phyloP scores from a whole-genome alignment of 2,329 filamentous ascomycete genomes.

The Fusarium nematophilum region DNA sequence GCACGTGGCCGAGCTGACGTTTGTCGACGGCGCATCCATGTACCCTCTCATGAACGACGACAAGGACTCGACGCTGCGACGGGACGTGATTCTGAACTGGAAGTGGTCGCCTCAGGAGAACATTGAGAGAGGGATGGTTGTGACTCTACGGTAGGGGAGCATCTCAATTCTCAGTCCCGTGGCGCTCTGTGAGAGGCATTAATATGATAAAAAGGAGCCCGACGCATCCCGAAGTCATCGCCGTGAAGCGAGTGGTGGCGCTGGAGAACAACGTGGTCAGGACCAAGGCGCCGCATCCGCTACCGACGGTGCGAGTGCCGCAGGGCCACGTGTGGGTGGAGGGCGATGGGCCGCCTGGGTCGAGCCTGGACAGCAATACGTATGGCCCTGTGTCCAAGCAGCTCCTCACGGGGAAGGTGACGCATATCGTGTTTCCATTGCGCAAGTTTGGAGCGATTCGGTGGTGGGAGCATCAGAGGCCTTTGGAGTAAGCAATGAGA shows the following conservation, averaged over 20 bases:
- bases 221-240: conserved; percentile 72
- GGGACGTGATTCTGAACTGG: conserved; percentile 68
- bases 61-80: conserved; percentile 64
- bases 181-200: background rate
- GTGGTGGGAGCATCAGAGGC: conserved; percentile 65
- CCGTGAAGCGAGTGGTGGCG: conserved; percentile 86
- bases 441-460: conserved; percentile 66
- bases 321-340: conserved; percentile 94
- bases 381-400: conserved; percentile 86
- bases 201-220: conserved; percentile 68
- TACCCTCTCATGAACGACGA: conserved; percentile 79
- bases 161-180: background rate
- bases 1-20: conserved; percentile 68
- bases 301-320: conserved; percentile 72
- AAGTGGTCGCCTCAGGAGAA: conserved; percentile 69
- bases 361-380: conserved; percentile 85
- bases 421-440: conserved; percentile 77
- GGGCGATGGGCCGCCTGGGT: conserved; percentile 80
- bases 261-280: conserved; percentile 82
- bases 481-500: conserved; percentile 28
- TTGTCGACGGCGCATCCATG: conserved; percentile 76
- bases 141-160: conserved; percentile 72
- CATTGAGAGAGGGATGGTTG: conserved; percentile 77
- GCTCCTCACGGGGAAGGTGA: conserved; percentile 80
- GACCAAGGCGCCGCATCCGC: conserved; percentile 71